A percentile compares a stretch with the other conserved stretches of the same genome.
Evolutionary conservation across 2,329 filamentous ascomycete genomes (phyloP).

Genomic region (Polychaeton citri): DNA sequence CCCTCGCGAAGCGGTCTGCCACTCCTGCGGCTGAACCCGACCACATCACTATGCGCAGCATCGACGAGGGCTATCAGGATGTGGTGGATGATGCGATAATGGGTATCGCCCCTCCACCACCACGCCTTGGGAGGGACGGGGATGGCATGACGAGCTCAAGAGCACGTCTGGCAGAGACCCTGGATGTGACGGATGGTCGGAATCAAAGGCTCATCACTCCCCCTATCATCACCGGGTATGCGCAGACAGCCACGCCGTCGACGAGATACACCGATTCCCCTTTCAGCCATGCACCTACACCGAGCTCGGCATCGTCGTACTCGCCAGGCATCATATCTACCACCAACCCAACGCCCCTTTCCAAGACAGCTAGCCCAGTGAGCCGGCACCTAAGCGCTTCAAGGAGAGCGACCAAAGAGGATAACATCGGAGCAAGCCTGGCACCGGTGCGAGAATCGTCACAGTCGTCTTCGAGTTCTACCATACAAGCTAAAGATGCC

Average conservation of each 20-base stretch:
- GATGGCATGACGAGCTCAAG: background rate
- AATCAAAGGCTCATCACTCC: background rate
- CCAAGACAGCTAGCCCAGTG: conserved; percentile 41
- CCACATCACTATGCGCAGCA: conserved; percentile 7
- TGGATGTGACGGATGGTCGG: background rate
- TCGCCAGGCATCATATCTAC: conserved; percentile 48
- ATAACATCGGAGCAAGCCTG: conserved; percentile 40
- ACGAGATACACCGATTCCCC: conserved; percentile 64
- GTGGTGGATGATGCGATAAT: conserved; percentile 14
- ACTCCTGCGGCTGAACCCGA: conserved; percentile 21
- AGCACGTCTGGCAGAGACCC: background rate
- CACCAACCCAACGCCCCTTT: conserved; percentile 29
- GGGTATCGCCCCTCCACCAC: conserved; percentile 12
- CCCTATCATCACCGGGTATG: conserved; percentile 26
- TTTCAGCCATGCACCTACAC: conserved; percentile 66
- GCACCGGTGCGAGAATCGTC: conserved; percentile 55
- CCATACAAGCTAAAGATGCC: conserved; percentile 19
- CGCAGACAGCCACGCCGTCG: conserved; percentile 57
- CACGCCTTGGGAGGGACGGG: background rate
- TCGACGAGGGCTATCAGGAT: conserved; percentile 5
- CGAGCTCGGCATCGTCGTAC: conserved; percentile 64
- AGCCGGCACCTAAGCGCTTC: conserved; percentile 48
- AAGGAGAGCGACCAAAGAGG: conserved; percentile 35
- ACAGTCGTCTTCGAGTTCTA: conserved; percentile 51
- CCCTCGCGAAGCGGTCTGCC: conserved; percentile 11